A percentile compares a stretch with the other conserved stretches of the same genome.
Conservation (phyloP, 208 protist species). For the Acanthamoeba culbertsoni region DNA sequence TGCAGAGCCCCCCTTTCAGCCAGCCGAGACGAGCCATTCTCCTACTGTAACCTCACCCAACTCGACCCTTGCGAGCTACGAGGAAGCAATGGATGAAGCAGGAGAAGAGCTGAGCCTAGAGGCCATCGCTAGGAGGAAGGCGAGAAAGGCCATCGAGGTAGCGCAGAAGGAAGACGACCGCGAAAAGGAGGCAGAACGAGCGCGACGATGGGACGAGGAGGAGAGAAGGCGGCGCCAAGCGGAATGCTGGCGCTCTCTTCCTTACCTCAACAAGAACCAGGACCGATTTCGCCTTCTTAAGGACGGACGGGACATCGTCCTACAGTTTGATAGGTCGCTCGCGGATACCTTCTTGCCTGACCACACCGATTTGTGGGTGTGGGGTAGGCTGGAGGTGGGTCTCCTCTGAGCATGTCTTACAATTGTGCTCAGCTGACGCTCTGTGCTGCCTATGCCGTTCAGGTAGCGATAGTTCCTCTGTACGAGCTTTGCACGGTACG, state of each 20-base stretch:
- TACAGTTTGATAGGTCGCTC: neutral
- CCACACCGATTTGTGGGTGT: neutral
- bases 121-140: neutral
- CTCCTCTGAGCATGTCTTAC: neutral
- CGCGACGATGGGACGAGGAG: neutral
- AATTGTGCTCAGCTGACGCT: neutral
- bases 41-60: neutral
- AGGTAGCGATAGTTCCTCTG: neutral
- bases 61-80: neutral
- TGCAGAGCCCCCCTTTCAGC: neutral
- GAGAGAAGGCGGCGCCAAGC: neutral
- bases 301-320: neutral
- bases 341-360: neutral
- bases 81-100: neutral
- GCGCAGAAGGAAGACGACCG: neutral
- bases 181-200: neutral
- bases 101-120: neutral
- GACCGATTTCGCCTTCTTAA: neutral
- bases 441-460: neutral
- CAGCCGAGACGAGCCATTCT: neutral
- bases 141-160: neutral
- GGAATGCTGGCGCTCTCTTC: slow-evolving; percentile 16
- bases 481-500: neutral
- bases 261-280: neutral
- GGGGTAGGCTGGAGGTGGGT: neutral